Base-by-base conservation (phyloP, 73 alveolate genomes). In the Symbiodinium pilosum region DNA sequence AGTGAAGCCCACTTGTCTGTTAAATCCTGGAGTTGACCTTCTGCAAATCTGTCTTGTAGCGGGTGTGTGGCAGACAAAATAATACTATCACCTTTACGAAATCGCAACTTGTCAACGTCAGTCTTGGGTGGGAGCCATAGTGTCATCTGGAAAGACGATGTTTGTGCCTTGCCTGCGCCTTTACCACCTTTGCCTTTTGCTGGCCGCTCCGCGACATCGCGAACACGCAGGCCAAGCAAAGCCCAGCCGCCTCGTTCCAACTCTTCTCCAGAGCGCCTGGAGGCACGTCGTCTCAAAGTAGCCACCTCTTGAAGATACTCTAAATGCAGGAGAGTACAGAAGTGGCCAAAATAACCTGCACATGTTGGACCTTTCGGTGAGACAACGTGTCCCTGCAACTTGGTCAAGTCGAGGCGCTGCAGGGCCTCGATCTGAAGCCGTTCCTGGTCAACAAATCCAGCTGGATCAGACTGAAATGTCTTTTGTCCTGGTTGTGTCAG, bases 201-300 rank as follows among this genome's bases (percentile, higher is more conserved):
- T 52, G 32, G 93, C 81, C 93, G 42, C 41, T 86, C 83, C 81
- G 42, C 47, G 12, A 86, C 47, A n/a, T 86, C 93, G 28, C 77
- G 77, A n/a, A 38, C 93, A 0, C 64, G 81, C 51, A 86, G 21
- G 51, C 51, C 51, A 5, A 28, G 42, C 81, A 86, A 38, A 6
- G 93, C 93, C 93, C 93, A 86, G 11, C 93, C 93, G 11, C 93
- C 93, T 44, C 73, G 26, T 26, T 38, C 83, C 77, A 86, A 34
- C 34, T 86, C 93, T 24, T 86, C 93, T 16, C 83, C 93, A 16
- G 93, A 86, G 3, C 93, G 93, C 30, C 59, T 51, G 36, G 93
- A 86, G 21, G 93, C 59, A 30, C 93, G 71, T 11, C 93, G 71
- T 7, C 93, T 21, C 24, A 86, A 9, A 1, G 93, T 71, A 5